A percentile compares a stretch with the other conserved stretches of the same genome.
phyloP scores from a whole-genome alignment of 148 eudicot species.

The Rhododendron molle region DNA sequence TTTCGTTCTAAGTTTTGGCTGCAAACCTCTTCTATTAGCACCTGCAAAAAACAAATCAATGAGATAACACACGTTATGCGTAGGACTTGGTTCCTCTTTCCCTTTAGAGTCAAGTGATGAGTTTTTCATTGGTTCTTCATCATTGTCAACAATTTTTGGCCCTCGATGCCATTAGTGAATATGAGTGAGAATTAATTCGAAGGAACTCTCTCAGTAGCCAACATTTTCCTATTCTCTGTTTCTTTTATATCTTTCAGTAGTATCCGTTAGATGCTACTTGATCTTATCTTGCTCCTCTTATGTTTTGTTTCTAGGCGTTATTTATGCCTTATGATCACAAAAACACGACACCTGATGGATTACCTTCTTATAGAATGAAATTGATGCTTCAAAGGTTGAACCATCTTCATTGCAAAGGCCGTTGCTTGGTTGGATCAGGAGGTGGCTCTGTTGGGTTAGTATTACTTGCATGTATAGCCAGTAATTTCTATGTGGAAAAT shows the following conservation, averaged over 20 bases:
- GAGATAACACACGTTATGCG: background rate
- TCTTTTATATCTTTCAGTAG: background rate
- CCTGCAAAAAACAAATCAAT: background rate
- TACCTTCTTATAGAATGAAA: conserved; percentile 52
- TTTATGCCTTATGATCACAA: conserved; percentile 99
- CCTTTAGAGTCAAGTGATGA: background rate
- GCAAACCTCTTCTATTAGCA: background rate
- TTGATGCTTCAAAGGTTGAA: conserved; percentile 66
- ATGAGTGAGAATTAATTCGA: background rate
- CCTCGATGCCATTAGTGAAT: background rate
- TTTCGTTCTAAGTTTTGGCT: background rate
- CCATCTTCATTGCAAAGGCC: conserved; percentile 68
- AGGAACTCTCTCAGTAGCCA: background rate
- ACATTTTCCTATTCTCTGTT: background rate
- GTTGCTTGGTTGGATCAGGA: conserved; percentile 92
- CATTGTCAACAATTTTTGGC: background rate
- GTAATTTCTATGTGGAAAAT: background rate
- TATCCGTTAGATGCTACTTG: background rate
- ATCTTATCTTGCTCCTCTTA: conserved; percentile 4
- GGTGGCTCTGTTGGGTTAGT: conserved; percentile 96
- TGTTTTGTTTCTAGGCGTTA: conserved; percentile 54
- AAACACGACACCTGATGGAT: conserved; percentile 80
- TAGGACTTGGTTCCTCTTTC: background rate
- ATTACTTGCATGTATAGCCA: background rate
- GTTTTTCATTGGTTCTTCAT: background rate